phyloP scores from a whole-genome alignment of 2,329 filamentous ascomycete genomes.

The Chrysoporthe cubensis region DNA sequence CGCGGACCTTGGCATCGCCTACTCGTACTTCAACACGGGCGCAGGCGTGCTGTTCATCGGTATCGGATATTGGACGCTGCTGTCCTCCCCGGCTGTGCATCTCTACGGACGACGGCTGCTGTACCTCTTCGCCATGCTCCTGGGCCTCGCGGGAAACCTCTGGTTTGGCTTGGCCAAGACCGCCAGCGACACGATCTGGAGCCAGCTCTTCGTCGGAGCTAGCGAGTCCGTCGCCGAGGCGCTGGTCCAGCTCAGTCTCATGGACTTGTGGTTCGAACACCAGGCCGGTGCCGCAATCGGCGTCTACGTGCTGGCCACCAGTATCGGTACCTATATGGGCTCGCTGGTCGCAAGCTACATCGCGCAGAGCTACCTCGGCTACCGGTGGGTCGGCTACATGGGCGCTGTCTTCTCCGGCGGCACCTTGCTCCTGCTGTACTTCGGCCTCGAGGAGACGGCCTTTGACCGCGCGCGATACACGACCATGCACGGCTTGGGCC shows the following conservation, averaged over 20 bases:
- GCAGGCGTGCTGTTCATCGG: slow-evolving; percentile 59
- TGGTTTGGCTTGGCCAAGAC: slow-evolving; percentile 54
- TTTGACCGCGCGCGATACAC: slow-evolving; percentile 49
- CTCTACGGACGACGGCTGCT: slow-evolving; percentile 58
- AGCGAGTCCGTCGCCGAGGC: slow-evolving; percentile 61
- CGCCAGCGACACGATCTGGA: slow-evolving; percentile 54
- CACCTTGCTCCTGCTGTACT: slow-evolving; percentile 43
- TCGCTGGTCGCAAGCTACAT: slow-evolving; percentile 58
- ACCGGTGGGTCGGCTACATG: slow-evolving; percentile 48
- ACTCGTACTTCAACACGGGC: slow-evolving; percentile 48
- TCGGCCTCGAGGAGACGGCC: slow-evolving; percentile 58
- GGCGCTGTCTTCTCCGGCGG: slow-evolving; percentile 35
- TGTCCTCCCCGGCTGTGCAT: slow-evolving; percentile 56
- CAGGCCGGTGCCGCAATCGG: slow-evolving; percentile 58
- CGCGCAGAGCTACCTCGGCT: slow-evolving; percentile 49
- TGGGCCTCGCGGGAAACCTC: slow-evolving; percentile 47
- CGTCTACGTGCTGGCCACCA: slow-evolving; percentile 59
- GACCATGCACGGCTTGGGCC: slow-evolving; percentile 30
- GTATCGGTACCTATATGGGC: slow-evolving; percentile 59
- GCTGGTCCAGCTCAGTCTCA: slow-evolving; percentile 59
- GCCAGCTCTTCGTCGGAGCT: slow-evolving; percentile 60
- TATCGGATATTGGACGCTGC: slow-evolving; percentile 59
- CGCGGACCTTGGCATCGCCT: slow-evolving; percentile 54
- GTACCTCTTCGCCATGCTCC: slow-evolving; percentile 56
- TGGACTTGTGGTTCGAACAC: slow-evolving; percentile 62